Percentiles rank a stretch among this genome's conserved stretches.
Evolutionary conservation across 768 basidiomycete species (phyloP).

Genomic region (Coprinopsis cinerea): DNA sequence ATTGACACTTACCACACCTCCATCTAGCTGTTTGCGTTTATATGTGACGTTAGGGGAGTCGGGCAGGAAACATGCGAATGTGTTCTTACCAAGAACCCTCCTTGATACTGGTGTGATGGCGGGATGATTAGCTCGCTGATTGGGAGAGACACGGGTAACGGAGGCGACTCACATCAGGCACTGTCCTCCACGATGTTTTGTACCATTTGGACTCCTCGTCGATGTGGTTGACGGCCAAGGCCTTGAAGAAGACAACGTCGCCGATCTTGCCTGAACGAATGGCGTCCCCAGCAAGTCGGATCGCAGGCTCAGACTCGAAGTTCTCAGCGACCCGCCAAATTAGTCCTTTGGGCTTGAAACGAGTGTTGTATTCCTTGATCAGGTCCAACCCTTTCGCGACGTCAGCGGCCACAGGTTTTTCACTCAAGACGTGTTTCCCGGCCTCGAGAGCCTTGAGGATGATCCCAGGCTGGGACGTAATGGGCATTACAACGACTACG

Average conservation of each 20-base stretch:
- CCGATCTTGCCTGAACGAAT: slow-evolving; percentile 65
- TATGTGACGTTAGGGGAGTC: too few relatives aligned
- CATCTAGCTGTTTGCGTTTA: slow-evolving; percentile 50
- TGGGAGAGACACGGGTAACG: slow-evolving; percentile 5
- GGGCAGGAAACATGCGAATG: too few relatives aligned
- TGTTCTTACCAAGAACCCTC: slow-evolving; percentile 79
- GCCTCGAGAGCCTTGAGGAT: slow-evolving; percentile 59
- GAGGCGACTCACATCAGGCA: slow-evolving; percentile 59
- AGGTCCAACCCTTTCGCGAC: slow-evolving; percentile 57
- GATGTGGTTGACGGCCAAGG: slow-evolving; percentile 45
- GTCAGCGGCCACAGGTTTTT: slow-evolving; percentile 80
- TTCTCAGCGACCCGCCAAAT: slow-evolving; percentile 84
- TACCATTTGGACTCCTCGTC: slow-evolving; percentile 68
- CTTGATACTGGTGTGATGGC: slow-evolving; percentile 52
- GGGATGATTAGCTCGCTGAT: background rate
- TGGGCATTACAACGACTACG: slow-evolving; percentile 75
- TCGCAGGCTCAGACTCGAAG: slow-evolving; percentile 61
- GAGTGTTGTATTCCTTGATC: slow-evolving; percentile 58
- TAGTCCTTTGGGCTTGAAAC: slow-evolving; percentile 61
- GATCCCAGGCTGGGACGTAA: slow-evolving; percentile 64
- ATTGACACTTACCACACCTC: slow-evolving; percentile 57
- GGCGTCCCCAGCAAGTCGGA: slow-evolving; percentile 38
- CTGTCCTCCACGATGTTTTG: slow-evolving; percentile 77
- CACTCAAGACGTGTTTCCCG: slow-evolving; percentile 85
- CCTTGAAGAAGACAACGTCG: slow-evolving; percentile 61